A percentile compares a stretch with the other conserved stretches of the same genome.
phyloP scores from a whole-genome alignment of 345 rosid genomes.

The Pelargonium nanum region DNA sequence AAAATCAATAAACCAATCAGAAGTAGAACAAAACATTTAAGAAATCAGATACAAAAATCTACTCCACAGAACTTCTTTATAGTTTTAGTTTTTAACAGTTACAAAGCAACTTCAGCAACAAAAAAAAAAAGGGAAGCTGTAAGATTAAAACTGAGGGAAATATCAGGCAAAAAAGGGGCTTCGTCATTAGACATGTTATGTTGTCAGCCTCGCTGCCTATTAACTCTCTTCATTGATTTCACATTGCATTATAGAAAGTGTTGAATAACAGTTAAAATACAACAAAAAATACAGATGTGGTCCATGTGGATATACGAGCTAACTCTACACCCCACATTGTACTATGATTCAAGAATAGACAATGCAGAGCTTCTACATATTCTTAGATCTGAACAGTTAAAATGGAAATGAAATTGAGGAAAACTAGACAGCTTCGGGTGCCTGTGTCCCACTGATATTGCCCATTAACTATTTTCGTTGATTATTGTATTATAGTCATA shows the following conservation, averaged over 20 bases:
- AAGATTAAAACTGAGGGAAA: background rate
- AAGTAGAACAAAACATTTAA: slow-evolving; percentile 4
- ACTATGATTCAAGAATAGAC: background rate
- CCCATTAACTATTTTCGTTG: background rate
- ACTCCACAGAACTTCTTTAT: background rate
- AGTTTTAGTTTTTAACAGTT: background rate
- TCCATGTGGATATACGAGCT: background rate
- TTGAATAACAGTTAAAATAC: background rate
- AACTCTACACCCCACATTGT: background rate
- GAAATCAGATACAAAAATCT: slow-evolving; percentile 4
- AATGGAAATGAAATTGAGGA: background rate
- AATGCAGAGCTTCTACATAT: too few relatives aligned
- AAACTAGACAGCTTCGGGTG: background rate
- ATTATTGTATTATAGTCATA: too few relatives aligned
- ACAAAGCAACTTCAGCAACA: too few relatives aligned
- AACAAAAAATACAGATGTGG: background rate
- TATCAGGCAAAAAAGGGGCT: background rate
- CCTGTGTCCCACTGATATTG: background rate
- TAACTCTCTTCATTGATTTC: background rate
- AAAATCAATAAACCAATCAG: slow-evolving; percentile 10
- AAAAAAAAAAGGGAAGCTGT: background rate
- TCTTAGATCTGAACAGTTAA: too few relatives aligned
- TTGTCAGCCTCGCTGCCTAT: background rate
- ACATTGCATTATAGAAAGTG: too few relatives aligned
- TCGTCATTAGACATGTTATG: background rate